Evolutionary conservation across 228 moss, liverwort and hornwort species (phyloP).

Genomic region (Sphagnum fallax): DNA sequence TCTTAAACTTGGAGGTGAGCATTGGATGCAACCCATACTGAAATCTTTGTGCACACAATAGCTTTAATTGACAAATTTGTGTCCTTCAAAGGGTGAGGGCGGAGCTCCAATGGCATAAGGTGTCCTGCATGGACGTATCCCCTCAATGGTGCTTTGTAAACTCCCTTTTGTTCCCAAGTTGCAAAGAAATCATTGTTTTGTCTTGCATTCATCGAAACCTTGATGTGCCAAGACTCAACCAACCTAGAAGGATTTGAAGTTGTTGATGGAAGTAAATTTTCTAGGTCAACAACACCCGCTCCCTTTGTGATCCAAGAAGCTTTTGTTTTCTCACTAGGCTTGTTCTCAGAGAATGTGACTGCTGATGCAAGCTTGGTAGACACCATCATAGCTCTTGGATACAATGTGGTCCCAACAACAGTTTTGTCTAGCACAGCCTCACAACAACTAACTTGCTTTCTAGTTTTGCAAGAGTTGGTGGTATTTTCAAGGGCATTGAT

Average conservation of each 20-base stretch:
- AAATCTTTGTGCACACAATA: conserved; percentile 52
- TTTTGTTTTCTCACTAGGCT: conserved; percentile 5
- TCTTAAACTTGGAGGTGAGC: conserved; percentile 83
- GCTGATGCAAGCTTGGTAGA: not conserved
- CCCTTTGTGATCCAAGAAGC: conserved; percentile 5
- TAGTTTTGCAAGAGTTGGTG: conserved; percentile 7
- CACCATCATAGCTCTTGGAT: not conserved
- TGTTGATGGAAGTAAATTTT: conserved; percentile 7
- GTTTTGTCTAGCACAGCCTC: not conserved
- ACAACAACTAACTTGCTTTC: conserved; percentile 3
- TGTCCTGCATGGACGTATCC: conserved; percentile 47
- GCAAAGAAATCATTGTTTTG: conserved; percentile 29
- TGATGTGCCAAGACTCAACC: conserved; percentile 11
- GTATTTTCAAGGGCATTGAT: conserved; percentile 10
- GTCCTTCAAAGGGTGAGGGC: conserved; percentile 77
- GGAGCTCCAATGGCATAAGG: conserved; percentile 87
- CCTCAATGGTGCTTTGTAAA: conserved; percentile 57
- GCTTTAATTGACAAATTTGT: conserved; percentile 45
- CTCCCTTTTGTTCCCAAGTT: conserved; percentile 49
- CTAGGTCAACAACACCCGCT: conserved; percentile 12
- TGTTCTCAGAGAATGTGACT: conserved; percentile 4
- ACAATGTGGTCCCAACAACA: not conserved
- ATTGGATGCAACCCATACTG: conserved; percentile 78
- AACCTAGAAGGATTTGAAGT: conserved; percentile 8
- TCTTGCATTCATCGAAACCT: conserved; percentile 4